phyloP scores from a whole-genome alignment of 371 early-diverging fungal genomes.

The Saksenaea oblongispora region DNA sequence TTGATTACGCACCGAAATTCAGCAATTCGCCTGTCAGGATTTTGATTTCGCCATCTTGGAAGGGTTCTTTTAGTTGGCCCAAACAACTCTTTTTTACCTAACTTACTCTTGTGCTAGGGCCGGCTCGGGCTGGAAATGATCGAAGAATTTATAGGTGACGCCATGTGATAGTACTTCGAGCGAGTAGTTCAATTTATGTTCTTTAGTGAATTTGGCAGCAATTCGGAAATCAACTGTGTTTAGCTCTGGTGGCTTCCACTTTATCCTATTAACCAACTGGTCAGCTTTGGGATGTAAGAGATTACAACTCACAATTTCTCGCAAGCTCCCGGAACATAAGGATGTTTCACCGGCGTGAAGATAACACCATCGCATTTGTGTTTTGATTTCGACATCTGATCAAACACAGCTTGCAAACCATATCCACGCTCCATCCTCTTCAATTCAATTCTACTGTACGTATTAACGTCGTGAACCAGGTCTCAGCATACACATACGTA shows the following conservation, averaged over 20 bases:
- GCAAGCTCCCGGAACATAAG: conserved; percentile 73
- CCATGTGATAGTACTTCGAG: conserved; percentile 58
- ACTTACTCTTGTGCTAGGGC: conserved; percentile 54
- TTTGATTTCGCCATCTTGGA: conserved; percentile 61
- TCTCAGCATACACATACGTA: conserved; percentile 48
- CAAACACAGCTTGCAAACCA: conserved; percentile 57
- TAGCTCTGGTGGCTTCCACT: conserved; percentile 90
- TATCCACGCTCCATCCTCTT: conserved; percentile 67
- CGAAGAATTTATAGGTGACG: conserved; percentile 57
- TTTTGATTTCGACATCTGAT: conserved; percentile 65
- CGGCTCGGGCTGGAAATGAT: conserved; percentile 69
- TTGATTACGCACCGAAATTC: conserved; percentile 53
- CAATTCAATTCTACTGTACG: conserved; percentile 43
- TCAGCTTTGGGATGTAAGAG: neutral
- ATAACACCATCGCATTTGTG: conserved; percentile 90
- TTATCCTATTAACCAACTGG: conserved; percentile 55
- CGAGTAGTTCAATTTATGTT: conserved; percentile 67
- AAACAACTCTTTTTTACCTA: neutral
- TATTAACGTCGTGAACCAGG: neutral
- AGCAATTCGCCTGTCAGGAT: conserved; percentile 66
- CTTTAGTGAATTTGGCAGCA: conserved; percentile 57
- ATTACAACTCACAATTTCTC: conserved; percentile 52
- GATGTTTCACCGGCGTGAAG: conserved; percentile 79
- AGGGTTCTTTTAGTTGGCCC: neutral
- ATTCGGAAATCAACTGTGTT: conserved; percentile 86